phyloP scores from a whole-genome alignment of 192 early-diverging fungal genomes.

The Mortierella claussenii region DNA sequence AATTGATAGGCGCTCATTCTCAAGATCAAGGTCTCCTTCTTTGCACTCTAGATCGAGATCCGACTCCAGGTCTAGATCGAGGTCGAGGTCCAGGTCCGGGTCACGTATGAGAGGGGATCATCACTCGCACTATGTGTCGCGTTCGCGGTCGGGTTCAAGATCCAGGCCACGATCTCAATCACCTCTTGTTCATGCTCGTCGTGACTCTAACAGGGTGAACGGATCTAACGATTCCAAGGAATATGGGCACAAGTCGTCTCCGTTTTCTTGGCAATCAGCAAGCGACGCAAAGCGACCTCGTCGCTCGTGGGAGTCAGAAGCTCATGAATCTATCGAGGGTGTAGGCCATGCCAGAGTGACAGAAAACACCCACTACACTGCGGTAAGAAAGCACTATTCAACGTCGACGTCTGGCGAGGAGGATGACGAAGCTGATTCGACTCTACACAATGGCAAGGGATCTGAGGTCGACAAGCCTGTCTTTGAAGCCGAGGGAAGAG shows the following conservation, averaged over 20 bases:
- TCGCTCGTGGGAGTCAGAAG: slow-evolving; percentile 37
- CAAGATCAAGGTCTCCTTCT: slow-evolving; percentile 10
- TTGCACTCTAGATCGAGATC: slow-evolving; percentile 21
- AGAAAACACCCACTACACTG: too few relatives aligned
- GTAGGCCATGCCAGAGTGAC: too few relatives aligned
- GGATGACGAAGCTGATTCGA: not conserved
- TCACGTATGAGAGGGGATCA: too few relatives aligned
- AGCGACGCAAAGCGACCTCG: slow-evolving; percentile 1
- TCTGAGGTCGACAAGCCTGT: not conserved
- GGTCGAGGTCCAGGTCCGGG: slow-evolving; percentile 16
- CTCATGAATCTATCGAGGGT: too few relatives aligned
- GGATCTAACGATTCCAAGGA: not conserved
- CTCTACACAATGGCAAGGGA: not conserved
- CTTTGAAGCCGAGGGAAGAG: not conserved
- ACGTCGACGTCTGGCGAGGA: too few relatives aligned
- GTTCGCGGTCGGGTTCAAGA: slow-evolving; percentile 5
- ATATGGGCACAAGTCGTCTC: not conserved
- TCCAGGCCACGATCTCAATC: slow-evolving; percentile 7
- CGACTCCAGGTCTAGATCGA: slow-evolving; percentile 22
- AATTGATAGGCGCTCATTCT: not conserved
- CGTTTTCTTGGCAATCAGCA: slow-evolving; percentile 29
- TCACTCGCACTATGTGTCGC: slow-evolving; percentile 7
- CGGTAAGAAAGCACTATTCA: too few relatives aligned
- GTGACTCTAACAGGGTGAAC: not conserved
- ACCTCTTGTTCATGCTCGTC: not conserved